Percentiles rank a stretch among this genome's conserved stretches.
These are phyloP conservation scores for Tetrapisispora nanseiensis DNA, from an alignment of 805 yeast species.

Conservation along the genomic window DNA sequence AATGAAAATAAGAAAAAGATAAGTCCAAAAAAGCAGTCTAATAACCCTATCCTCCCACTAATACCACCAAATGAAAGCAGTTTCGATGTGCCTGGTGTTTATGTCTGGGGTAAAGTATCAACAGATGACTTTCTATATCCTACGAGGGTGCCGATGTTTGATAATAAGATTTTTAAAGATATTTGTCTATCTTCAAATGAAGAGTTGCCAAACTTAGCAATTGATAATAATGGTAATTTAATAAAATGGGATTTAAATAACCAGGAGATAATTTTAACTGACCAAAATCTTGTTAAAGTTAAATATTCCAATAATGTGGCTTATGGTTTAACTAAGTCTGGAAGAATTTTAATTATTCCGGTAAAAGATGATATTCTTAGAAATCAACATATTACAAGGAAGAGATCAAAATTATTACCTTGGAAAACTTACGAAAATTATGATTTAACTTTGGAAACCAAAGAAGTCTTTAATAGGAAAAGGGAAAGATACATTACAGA, in stretches of 20 bases:
- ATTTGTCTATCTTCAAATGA: constrained; percentile 37
- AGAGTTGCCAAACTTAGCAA: constrained; percentile 40
- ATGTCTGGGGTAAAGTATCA: constrained; percentile 42
- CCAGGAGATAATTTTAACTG: constrained; percentile 35
- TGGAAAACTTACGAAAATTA: constrained; percentile 20
- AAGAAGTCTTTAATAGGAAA: constrained; percentile 22
- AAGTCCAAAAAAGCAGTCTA: not conserved
- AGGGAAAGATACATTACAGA: constrained; percentile 43
- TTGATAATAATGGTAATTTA: constrained; percentile 60
- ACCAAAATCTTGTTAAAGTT: constrained; percentile 36
- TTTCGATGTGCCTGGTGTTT: constrained; percentile 45
- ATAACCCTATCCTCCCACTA: constrained; percentile 13
- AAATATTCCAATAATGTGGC: constrained; percentile 45
- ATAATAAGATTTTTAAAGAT: constrained; percentile 46
- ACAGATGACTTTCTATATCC: constrained; percentile 37
- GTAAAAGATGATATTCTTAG: constrained; percentile 5
- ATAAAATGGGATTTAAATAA: constrained; percentile 48
- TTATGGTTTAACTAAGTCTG: constrained; percentile 36
- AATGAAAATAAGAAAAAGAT: not conserved
- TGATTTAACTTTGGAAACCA: constrained; percentile 15
- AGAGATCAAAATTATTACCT: constrained; percentile 17
- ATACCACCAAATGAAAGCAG: constrained; percentile 29
- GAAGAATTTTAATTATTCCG: constrained; percentile 31
- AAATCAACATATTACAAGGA: not conserved
- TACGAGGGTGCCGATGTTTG: constrained; percentile 51